Percentiles rank a stretch among this genome's conserved stretches.
Conservation (phyloP, 2,329 filamentous ascomycete genomes). For the Metarhizium humberi region DNA sequence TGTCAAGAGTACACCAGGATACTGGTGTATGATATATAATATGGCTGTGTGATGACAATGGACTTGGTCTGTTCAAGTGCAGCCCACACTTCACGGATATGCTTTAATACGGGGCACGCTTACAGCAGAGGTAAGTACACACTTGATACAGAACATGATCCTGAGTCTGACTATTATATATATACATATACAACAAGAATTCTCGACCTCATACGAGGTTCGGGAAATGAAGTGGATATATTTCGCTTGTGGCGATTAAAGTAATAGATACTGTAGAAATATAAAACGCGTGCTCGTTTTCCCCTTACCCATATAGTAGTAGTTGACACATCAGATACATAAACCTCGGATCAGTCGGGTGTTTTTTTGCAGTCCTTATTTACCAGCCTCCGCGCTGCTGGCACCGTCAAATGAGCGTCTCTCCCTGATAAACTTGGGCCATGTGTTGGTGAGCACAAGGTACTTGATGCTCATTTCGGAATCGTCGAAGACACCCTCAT, state of each 20-base stretch:
- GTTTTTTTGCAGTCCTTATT: background rate
- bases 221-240: background rate
- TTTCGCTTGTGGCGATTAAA: background rate
- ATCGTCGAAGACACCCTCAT: slow-evolving; percentile 46
- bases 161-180: background rate
- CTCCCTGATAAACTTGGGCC: slow-evolving; percentile 49
- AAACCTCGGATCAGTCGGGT: background rate
- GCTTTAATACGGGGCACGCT: too few species aligned
- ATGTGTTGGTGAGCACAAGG: slow-evolving; percentile 60
- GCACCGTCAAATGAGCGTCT: slow-evolving; percentile 21
- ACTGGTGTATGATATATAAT: too few species aligned
- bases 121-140: too few species aligned
- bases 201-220: background rate
- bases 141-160: too few species aligned
- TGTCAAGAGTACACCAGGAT: too few species aligned
- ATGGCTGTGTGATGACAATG: too few species aligned
- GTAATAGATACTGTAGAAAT: too few species aligned
- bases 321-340: background rate
- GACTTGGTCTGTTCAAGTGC: too few species aligned
- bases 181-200: background rate
- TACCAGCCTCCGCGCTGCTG: slow-evolving; percentile 8
- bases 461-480: slow-evolving; percentile 56
- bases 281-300: background rate
- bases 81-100: too few species aligned
- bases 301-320: background rate